phyloP scores from a whole-genome alignment of 257 asterid species.

The Thymus quinquecostatus region DNA sequence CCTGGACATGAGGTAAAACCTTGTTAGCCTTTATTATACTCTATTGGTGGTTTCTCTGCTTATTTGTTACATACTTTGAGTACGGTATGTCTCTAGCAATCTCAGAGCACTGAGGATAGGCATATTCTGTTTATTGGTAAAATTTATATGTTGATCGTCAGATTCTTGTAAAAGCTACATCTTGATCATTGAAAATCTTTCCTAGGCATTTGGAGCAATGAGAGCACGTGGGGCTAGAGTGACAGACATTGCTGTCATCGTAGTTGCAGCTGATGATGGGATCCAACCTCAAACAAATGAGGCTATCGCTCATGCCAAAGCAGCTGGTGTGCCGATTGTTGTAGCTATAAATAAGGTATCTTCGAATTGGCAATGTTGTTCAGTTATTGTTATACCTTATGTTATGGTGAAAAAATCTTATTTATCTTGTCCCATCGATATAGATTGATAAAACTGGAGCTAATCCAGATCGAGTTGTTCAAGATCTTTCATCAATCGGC shows the following conservation, averaged over 20 bases:
- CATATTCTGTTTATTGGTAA: not conserved
- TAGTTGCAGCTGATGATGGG: slow-evolving; percentile 99
- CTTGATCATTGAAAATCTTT: slow-evolving; percentile 25
- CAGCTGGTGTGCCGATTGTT: slow-evolving; percentile 88
- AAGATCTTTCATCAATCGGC: slow-evolving; percentile 79
- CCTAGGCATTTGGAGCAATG: slow-evolving; percentile 98
- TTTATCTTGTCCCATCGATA: slow-evolving; percentile 29
- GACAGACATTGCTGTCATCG: slow-evolving; percentile 92
- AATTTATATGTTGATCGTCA: slow-evolving; percentile 21
- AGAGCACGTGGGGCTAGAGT: slow-evolving; percentile 99
- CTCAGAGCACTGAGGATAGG: no score
- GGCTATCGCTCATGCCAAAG: slow-evolving; percentile 98
- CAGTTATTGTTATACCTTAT: slow-evolving; percentile 20
- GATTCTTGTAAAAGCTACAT: slow-evolving; percentile 25
- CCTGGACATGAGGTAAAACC: slow-evolving; percentile 95
- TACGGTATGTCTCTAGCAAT: not conserved
- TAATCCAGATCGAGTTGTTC: slow-evolving; percentile 84
- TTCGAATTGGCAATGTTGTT: slow-evolving; percentile 13
- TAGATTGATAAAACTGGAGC: slow-evolving; percentile 92
- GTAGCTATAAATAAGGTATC: slow-evolving; percentile 89
- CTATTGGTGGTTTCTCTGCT: not conserved
- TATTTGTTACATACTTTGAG: slow-evolving; percentile 7
- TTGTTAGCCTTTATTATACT: slow-evolving; percentile 16
- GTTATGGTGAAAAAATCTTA: not conserved
- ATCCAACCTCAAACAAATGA: slow-evolving; percentile 90